Evolutionary conservation across 2,329 filamentous ascomycete species (phyloP), one percentile per base, ranked within the genome.

Genomic region (Tolypocladium tropicale): DNA sequence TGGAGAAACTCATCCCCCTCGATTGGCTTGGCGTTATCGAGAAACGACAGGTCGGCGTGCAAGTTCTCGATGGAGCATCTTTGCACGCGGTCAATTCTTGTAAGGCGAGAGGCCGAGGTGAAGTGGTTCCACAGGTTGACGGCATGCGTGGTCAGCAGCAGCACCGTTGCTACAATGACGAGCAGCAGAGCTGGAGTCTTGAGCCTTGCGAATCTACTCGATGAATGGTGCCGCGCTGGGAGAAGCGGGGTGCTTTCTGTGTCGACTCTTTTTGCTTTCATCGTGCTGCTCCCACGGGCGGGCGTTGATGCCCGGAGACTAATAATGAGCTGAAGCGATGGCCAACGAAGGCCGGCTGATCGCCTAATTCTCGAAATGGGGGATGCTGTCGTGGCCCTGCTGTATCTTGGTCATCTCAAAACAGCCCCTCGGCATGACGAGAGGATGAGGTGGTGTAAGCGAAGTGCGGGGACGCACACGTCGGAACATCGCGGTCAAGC

Each of bases 1-100:
- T 74, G 63, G 4, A 83, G 66, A 60, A 80, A 85, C 59, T 85
- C 82, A 0, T 71, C 67, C 0, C 76, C 57, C 2, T 70, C 59
- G 36, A 83, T 79, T 2, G 78, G 77, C 3, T 67, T 60, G 1
- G 78, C 79, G 2, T 64, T 60, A 14, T 79, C 68, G 2, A 84
- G 69, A 58, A 84, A 84, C 2, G 73, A 74, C 6, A 80, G 68
- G 52, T 78, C 73, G 6, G 72, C 71, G 21, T 74, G 74, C 14
- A 82, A 67, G 50, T 77, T 82, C 37, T 73, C 61, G 56, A 82
- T 79, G 16, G 82, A 76, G 63, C 82, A 86, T 67, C 66, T 59
- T 48, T 65, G 64, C 5, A 62, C 64, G 6, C 57, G 21, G 2
- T 37, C 33, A 21, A 55, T 18, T 14, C 23, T 25, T 23, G 41